Evolutionary conservation across 1,139 yeast genomes (phyloP), one percentile per base, ranked within the genome.

Genomic region (Taphrina confusa): DNA sequence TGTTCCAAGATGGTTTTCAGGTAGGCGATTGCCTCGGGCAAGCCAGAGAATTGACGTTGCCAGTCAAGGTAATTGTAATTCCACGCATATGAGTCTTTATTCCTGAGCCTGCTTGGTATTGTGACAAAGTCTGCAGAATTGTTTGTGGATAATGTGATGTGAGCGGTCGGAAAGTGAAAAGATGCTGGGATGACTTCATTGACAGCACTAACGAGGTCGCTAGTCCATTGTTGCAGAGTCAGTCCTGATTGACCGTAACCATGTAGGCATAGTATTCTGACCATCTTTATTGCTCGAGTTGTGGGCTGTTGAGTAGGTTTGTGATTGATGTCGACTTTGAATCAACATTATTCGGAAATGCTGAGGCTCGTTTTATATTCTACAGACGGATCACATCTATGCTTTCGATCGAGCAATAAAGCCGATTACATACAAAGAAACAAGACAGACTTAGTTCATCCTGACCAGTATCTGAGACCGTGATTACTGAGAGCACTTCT

Each of bases 1-100:
- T 77, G 74, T 49, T 77, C 75, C 65, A 88, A 22, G n/a, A 54
- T 44, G 33, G 31, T 25, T 27, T 44, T 42, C 39, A 54, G 39
- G 16, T 54, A 54, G 6, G 40, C 25, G 14, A 54, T 6, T 9
- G 58, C 58, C 3, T 16, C 45, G 5, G 49, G 44, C 5, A 54
- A 28, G 5, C 58, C 58, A 23, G 58, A 42, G 33, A 54, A 54
- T 33, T 54, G 58, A 4, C 58, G 51, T 33, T 54, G 58, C 58
- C 58, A 54, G 23, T 54, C 58, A 20, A 54, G 51, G 44, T 54
- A 54, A 33, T 42, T 42, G 45, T 54, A 25, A 28, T 54, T 54
- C 62, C 62, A 60, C n/a, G 60, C 62, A 39, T 14, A 60, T 11
- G 39, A 31, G 11, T 39, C 34, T 18, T 16, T 30, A 1, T 34